phyloP scores from a whole-genome alignment of 192 early-diverging fungal genomes.

The Coemansia sp. region DNA sequence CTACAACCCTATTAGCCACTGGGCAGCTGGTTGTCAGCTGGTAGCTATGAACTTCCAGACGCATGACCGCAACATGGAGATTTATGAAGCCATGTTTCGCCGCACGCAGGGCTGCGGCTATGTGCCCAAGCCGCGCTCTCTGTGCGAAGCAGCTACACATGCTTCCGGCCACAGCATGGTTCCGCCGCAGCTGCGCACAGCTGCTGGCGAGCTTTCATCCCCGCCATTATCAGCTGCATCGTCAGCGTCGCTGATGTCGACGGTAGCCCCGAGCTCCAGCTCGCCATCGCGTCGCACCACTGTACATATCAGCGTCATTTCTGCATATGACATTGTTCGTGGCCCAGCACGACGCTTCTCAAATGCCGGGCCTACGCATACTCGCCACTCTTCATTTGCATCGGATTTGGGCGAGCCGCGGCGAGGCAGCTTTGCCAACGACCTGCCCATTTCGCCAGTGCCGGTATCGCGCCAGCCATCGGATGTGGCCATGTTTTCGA shows the following conservation, averaged over 20 bases:
- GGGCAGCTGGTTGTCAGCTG: conserved; percentile 79
- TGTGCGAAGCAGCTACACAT: conserved; percentile 21
- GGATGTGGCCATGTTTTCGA: conserved; percentile 44
- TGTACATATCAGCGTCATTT: conserved; percentile 40
- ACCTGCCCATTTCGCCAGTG: conserved; percentile 9
- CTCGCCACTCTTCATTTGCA: conserved; percentile 25
- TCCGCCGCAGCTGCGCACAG: conserved; percentile 3
- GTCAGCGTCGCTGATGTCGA: conserved; percentile 10
- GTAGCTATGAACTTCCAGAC: conserved; percentile 91
- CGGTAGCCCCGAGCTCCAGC: not conserved
- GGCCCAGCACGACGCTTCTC: conserved; percentile 2
- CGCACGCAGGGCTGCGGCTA: conserved; percentile 74
- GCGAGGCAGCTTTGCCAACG: conserved; percentile 6
- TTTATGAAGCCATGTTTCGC: conserved; percentile 83
- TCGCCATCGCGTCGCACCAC: conserved; percentile 23
- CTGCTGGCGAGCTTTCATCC: conserved; percentile 9
- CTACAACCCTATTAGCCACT: conserved; percentile 79
- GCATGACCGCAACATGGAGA: conserved; percentile 73
- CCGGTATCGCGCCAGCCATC: conserved; percentile 37
- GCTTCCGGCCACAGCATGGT: not conserved
- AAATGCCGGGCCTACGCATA: conserved; percentile 4
- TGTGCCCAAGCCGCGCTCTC: conserved; percentile 67
- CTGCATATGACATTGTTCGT: conserved; percentile 30
- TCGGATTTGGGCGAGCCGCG: conserved; percentile 9
- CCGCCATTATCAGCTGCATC: conserved; percentile 13